Evolutionary conservation across 805 yeast genomes (phyloP), one percentile per base, ranked within the genome.

Genomic region (Sungouiozyma intestinalis): DNA sequence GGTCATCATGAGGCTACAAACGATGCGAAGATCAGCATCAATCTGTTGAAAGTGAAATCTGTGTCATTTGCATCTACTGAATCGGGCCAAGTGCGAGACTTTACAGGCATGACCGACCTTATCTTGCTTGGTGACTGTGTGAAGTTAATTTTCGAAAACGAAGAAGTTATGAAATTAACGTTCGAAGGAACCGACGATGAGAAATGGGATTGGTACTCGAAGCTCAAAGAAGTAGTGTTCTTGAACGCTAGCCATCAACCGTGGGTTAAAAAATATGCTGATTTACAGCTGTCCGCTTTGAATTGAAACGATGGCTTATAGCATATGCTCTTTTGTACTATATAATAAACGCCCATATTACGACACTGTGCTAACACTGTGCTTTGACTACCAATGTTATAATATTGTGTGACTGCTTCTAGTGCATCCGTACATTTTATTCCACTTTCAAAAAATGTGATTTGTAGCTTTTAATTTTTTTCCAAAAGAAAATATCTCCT

Each of bases 151-250:
- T 88, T 88, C 61, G 73, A 74, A 33, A 83, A 88, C 55, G 90
- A 85, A 3, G 97, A 87, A 60, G 67, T 76, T 3, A 81, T 88
- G 39, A 84, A 79, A 47, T 84, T 90, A 59, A 85, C 83, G 11
- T 88, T 95, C 14, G 92, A 85, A 41, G 39, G 45, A 2, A 74
- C 78, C 31, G 69, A 67, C 38, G 68, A 61, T n/a, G 81, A 76
- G 37, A 79, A 77, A 62, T 54, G 61, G 19, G 64, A 66, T 40
- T 90, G 97, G 97, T 71, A 80, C 39, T 52, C 60, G 6, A 58
- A 69, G 1, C 60, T 88, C 45, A 78, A 77, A 44, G 67, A 67
- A 39, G 73, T 81, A 8, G 72, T 81, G 7, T 66, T 66, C 42
- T 64, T 72, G 47, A 79, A 78, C 57, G 68, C 65, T 47, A 69